Evolutionary conservation across 345 rosid genomes (phyloP), one percentile per base, ranked within the genome.

Genomic region (Camelina hispida): DNA sequence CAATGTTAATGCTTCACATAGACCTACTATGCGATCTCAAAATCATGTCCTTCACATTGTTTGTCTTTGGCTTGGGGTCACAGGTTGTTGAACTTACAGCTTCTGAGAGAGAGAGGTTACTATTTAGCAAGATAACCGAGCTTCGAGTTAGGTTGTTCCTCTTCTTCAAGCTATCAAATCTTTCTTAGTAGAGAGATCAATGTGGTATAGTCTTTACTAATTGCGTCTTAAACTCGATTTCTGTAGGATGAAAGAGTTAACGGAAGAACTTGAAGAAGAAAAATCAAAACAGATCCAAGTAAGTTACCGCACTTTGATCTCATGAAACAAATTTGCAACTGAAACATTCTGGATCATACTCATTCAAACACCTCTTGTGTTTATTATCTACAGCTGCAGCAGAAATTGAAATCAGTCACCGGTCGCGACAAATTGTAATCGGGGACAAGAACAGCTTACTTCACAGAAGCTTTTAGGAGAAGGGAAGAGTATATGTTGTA

Each of bases 111-210:
- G 98, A 93, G 74, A 87, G 78, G 11, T 60, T 78, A 73, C 82
- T 96, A 72, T 82, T 87, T 18, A 48, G 52, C 76, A 91, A 85
- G 89, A 85, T 96, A 64, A 73, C 90, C 15, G 98, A 93, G 81
- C 91, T 89, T 61, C 91, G 87, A 54, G 80, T 91, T 6, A 91
- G 96, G 97, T 94, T 50, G 44, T 86, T 77, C 71, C 37, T 64
- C 52, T 34, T 53, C 69, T 59, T 35, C n/a, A 59, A 14, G 22
- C 16, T 68, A 37, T 12, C 53, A 62, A 54, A 73, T 17, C 18
- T 55, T 73, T 54, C 62, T 48, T 53, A 34, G 1, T 14, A 18
- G 15, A 40, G 22, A 42, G 22, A 43, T 25, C 11, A 28, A 4
- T 62, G 53, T 60, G 20, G 54, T 69, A 2, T 43, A 66, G 66